Evolutionary conservation across 805 yeast species (phyloP), one percentile per base, ranked within the genome.

Genomic region (Pichia cephalocereana): DNA sequence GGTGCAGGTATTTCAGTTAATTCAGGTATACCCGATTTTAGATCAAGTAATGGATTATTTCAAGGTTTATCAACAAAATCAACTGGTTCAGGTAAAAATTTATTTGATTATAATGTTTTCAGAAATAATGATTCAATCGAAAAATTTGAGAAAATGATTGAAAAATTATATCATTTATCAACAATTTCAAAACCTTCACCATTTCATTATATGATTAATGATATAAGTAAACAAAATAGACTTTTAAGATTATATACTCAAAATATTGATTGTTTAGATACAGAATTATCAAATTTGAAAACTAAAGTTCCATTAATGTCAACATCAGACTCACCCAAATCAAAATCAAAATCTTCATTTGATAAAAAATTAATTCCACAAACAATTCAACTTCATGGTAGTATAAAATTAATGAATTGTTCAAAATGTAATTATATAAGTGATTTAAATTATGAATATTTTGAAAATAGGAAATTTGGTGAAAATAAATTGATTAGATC

Each of bases 1-100:
- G 97, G 97, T 11, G 97, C 97, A 17, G 96, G 96, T 3, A 78
- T 86, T 18, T 86, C 96, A 12, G 93, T 90, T 46, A 83, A 85
- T 30, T 87, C 95, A 1, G 96, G 96, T 6, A 89, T 88, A 38
- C 96, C 96, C 4, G 71, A 67, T 55, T 67, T 88, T 60, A 69
- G 96, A 60, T 84, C 95, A 8, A 76, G 87, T 1, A 69, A 80
- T 51, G 96, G 96, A 2, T 71, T 89, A 43, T 86, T 89, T 60
- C 76, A 77, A 47, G 76, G 77, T 14, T 63, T 79, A 38, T 61
- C 71, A 9, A 48, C 63, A 1, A 62, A 63, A 41, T 60, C 73
- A 12, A 66, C 67, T 40, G 71, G 74, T 10, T 72, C 74, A 19
- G 77, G 75, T 61, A 77, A 55, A 60, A 72, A 84, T 41, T 69